These are phyloP conservation scores for Geotrichum histeridarum DNA, from an alignment of 1,139 yeast genomes.

Conservation along the genomic window DNA sequence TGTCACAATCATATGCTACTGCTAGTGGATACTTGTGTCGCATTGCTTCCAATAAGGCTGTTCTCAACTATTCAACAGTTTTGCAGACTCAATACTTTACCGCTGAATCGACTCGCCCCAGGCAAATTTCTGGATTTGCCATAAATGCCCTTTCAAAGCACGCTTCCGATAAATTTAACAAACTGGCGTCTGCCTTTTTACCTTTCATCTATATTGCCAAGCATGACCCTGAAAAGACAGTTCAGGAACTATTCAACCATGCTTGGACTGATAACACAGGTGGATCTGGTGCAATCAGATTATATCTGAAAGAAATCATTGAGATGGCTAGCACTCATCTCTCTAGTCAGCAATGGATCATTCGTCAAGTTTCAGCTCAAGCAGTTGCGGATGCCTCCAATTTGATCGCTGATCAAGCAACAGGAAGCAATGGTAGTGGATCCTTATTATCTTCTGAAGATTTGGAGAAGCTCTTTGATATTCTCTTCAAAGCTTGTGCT, in stretches of 20 bases:
- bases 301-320: conserved; percentile 70
- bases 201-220: conserved; percentile 79
- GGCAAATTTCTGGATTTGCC: conserved; percentile 56
- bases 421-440: conserved; percentile 33
- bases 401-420: conserved; percentile 23
- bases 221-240: conserved; percentile 53
- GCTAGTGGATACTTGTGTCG: conserved; percentile 78
- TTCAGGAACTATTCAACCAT: conserved; percentile 48
- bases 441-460: conserved; percentile 19
- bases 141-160: conserved; percentile 65
- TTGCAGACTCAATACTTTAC: conserved; percentile 60
- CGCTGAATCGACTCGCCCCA: conserved; percentile 44
- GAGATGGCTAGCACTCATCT: conserved; percentile 45
- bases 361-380: conserved; percentile 67
- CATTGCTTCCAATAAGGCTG: conserved; percentile 50
- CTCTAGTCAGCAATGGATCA: conserved; percentile 52
- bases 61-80: conserved; percentile 50
- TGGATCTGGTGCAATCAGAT: conserved; percentile 61
- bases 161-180: conserved; percentile 63
- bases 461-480: conserved; percentile 43
- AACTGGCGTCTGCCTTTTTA: conserved; percentile 58
- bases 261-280: conserved; percentile 83
- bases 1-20: conserved; percentile 70
- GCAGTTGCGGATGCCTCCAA: conserved; percentile 62
- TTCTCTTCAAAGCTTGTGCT: conserved; percentile 57